Conservation (phyloP, 2,329 filamentous ascomycete genomes). For the Hypoxylon sp. region DNA sequence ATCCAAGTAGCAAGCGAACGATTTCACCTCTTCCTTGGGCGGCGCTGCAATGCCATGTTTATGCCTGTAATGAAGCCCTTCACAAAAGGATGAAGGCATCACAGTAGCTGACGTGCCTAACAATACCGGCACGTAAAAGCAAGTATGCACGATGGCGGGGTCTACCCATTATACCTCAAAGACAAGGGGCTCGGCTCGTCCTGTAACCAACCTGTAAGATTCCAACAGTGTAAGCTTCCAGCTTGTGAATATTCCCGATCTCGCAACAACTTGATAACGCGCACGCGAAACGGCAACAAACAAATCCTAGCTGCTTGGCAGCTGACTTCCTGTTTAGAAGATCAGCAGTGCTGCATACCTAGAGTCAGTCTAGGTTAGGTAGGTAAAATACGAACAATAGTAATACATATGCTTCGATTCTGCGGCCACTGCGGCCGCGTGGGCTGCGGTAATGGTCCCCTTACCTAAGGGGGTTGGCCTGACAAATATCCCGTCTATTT, state of each 20-base stretch:
- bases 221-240: slow-evolving; percentile 39
- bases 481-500: slow-evolving; percentile 24
- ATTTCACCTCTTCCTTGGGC: neutral
- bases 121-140: slow-evolving; percentile 19
- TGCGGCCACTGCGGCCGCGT: slow-evolving; percentile 34
- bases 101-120: slow-evolving; percentile 21
- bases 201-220: slow-evolving; percentile 42
- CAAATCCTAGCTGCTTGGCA: slow-evolving; percentile 45
- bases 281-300: slow-evolving; percentile 41
- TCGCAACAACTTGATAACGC: slow-evolving; percentile 38
- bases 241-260: slow-evolving; percentile 42
- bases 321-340: slow-evolving; percentile 44
- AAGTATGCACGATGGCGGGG: slow-evolving; percentile 43
- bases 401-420: slow-evolving; percentile 39
- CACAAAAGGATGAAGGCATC: slow-evolving; percentile 16
- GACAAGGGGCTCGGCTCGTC: slow-evolving; percentile 32
- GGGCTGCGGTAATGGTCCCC: slow-evolving; percentile 31
- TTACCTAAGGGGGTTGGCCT: slow-evolving; percentile 30
- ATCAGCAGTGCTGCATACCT: slow-evolving; percentile 35
- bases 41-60: neutral
- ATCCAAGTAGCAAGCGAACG: neutral
- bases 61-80: slow-evolving; percentile 18
- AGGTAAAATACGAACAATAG: slow-evolving; percentile 44
- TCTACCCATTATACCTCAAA: slow-evolving; percentile 41
- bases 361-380: slow-evolving; percentile 39